Conservation (phyloP, 2,329 filamentous ascomycete genomes). For the Fusarium sp. region DNA sequence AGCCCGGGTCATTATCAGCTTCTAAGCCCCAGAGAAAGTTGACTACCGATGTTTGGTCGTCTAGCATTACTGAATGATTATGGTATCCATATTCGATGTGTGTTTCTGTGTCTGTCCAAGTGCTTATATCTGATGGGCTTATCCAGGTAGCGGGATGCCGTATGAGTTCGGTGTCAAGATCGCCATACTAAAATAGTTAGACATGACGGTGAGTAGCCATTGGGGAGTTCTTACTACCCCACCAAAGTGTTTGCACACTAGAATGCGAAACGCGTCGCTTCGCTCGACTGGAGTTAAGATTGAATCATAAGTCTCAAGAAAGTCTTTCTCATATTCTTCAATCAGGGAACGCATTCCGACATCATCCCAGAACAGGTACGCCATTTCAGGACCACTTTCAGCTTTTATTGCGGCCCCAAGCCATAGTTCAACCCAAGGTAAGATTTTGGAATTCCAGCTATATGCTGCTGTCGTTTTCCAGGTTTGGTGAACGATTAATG, state of each 20-base stretch:
- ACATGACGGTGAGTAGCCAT: accelerated
- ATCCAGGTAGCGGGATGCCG: slow-evolving; percentile 1
- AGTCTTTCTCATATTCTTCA: neutral
- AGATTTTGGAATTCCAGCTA: neutral
- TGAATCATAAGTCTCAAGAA: neutral
- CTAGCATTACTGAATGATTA: neutral
- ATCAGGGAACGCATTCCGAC: neutral
- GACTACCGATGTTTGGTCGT: neutral
- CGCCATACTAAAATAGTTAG: neutral
- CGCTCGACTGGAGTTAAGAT: neutral
- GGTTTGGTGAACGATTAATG: neutral
- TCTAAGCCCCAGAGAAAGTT: slow-evolving; percentile 6
- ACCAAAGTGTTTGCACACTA: neutral
- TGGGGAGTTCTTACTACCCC: neutral
- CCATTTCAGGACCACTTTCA: neutral
- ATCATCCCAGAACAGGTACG: slow-evolving; percentile 9
- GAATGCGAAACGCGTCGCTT: slow-evolving; percentile 4
- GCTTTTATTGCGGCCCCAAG: neutral
- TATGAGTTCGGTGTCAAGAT: slow-evolving; percentile 1
- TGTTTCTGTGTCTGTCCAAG: neutral
- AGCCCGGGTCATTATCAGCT: neutral
- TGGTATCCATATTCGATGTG: neutral
- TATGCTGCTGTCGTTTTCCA: neutral
- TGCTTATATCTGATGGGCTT: neutral
- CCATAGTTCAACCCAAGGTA: slow-evolving; percentile 3